Base-by-base conservation (phyloP, 164 flowering plant genomes). In the Brasenia schreberi region DNA sequence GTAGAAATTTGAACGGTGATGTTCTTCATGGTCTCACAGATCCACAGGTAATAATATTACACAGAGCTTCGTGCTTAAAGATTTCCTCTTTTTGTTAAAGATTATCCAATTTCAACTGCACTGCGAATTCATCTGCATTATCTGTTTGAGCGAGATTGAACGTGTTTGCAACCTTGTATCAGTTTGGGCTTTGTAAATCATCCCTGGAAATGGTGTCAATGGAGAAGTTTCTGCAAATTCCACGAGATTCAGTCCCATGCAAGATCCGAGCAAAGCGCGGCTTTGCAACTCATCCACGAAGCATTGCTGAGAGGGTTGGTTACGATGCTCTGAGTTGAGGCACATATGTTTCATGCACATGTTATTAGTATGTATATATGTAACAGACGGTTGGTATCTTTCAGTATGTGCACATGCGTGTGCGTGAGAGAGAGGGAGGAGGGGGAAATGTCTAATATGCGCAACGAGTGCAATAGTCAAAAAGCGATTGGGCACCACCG, bases 201-300 rank as follows among this genome's bases (percentile, higher is more conserved):
- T 77, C 84, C 43, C 63, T 73, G 5, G 85, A 85, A 69, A 72
- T 79, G 70, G 71, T 71, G 67, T 70, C 82, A 16, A 61, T 80
- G 78, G 87, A 88, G 43, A 84, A 77, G 73, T 67, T 81, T 23
- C 52, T 87, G 66, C 81, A 84, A 12, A 71, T 79, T 60, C 84
- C 78, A 69, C 79, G 81, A 61, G 91, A 84, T 64, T 75, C 87
- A 5, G 87, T 86, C 64, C 92, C 95, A 43, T 85, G 88, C 68
- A 82, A 79, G 66, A 73, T 84, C 59, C 76, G 95, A 69, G 95
- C 95, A 33, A 88, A 87, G 68, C 83, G 95, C 14, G 95, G 95
- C 19, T 88, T 85, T 69, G 92, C 95, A 11, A 88, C 95, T 72
- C 95, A 88, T 74, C 92, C 95, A 63, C 75, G 92, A 69, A 88